phyloP scores from a whole-genome alignment of 2,329 filamentous ascomycete species.

The Aspergillus aculeatinus region DNA sequence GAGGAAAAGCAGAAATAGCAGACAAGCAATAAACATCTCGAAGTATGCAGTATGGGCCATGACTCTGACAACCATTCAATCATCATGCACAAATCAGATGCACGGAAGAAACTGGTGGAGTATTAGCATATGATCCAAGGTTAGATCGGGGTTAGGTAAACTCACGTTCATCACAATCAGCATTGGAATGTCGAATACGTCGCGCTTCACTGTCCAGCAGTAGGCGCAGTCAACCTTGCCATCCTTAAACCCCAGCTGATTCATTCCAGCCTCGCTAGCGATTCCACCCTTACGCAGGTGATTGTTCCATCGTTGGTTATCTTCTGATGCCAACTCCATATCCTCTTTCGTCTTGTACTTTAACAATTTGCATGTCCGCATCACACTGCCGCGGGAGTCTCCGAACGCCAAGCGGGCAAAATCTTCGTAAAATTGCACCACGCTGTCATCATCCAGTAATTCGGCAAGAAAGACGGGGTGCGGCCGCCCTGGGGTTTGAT shows the following conservation, averaged over 20 bases:
- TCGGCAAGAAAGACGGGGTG: conserved; percentile 90
- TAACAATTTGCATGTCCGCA: conserved; percentile 78
- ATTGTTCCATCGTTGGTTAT: conserved; percentile 48
- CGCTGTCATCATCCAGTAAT: conserved; percentile 87
- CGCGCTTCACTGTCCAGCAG: conserved; percentile 94
- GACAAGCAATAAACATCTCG: conserved; percentile 6
- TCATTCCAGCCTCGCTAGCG: conserved; percentile 65
- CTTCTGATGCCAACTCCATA: conserved; percentile 43
- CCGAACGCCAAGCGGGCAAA: conserved; percentile 91
- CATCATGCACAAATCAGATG: conserved; percentile 36
- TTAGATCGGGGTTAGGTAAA: conserved; percentile 27
- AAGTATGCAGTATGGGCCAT: neutral
- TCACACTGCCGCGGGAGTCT: conserved; percentile 81
- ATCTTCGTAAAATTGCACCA: conserved; percentile 93
- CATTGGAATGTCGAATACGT: conserved; percentile 98
- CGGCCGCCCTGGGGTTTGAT: conserved; percentile 48
- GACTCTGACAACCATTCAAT: conserved; percentile 2
- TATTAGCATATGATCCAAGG: neutral
- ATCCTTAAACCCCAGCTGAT: conserved; percentile 73
- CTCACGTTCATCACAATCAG: conserved; percentile 97
- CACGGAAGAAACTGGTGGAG: conserved; percentile 45
- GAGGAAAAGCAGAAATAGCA: conserved; percentile 4
- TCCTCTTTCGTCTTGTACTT: conserved; percentile 80
- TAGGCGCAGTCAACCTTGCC: conserved; percentile 93
- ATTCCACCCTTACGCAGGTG: conserved; percentile 47